A percentile compares a stretch with the other conserved stretches of the same genome.
Conservation (phyloP, 2,329 filamentous ascomycete species). For the Talaromyces marneffei region DNA sequence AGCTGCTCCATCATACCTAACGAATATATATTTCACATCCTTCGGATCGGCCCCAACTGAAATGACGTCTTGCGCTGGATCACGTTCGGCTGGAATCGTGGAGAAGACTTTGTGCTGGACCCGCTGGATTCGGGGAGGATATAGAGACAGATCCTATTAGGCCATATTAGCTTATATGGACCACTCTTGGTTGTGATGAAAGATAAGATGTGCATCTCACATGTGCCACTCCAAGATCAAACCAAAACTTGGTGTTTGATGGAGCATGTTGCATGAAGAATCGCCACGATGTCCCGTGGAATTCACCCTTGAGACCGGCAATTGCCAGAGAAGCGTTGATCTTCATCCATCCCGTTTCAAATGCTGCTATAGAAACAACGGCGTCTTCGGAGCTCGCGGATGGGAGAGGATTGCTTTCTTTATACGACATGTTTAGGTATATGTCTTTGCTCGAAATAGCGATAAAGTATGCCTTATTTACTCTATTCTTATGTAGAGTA, state of each 20-base stretch:
- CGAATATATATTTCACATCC: slow-evolving; percentile 6
- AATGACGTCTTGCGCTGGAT: slow-evolving; percentile 6
- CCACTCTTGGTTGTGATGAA: neutral
- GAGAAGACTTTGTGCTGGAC: slow-evolving; percentile 4
- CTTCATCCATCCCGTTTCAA: slow-evolving; percentile 6
- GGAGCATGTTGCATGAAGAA: slow-evolving; percentile 5
- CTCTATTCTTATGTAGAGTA: neutral
- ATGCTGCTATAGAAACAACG: slow-evolving; percentile 4
- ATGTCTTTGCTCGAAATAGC: neutral
- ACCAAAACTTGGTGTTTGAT: slow-evolving; percentile 9
- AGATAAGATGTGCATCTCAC: neutral
- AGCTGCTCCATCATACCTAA: neutral
- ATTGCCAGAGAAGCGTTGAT: neutral
- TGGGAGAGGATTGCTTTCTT: neutral
- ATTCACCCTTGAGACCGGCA: neutral
- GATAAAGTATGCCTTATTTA: neutral
- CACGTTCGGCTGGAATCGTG: neutral
- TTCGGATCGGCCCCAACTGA: neutral
- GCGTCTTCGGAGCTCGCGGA: neutral
- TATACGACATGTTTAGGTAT: slow-evolving; percentile 2
- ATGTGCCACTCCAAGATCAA: slow-evolving; percentile 5
- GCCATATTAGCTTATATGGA: neutral
- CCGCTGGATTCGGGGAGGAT: slow-evolving; percentile 1
- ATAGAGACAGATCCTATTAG: slow-evolving; percentile 1
- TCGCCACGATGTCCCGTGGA: neutral